These are phyloP conservation scores for Phytophthora pluvialis DNA, from an alignment of 352 stramenopile genomes.

Conservation along the genomic window DNA sequence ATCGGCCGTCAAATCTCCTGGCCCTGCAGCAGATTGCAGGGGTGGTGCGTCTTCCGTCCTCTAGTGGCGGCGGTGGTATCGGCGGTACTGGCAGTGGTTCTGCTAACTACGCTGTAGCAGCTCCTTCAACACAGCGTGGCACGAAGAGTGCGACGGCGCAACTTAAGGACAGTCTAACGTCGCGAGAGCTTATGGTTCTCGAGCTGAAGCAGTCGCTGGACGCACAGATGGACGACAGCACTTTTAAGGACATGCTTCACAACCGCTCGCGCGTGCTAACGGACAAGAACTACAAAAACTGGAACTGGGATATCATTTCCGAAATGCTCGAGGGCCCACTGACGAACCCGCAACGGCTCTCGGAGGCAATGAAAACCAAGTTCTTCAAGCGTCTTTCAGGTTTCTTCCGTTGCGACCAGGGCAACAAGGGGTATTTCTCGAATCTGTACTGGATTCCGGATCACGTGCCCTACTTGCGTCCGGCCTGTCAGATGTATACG, in stretches of 20 bases:
- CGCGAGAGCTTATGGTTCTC: slow-evolving; percentile 86
- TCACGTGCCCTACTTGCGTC: slow-evolving; percentile 86
- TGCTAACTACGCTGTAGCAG: slow-evolving; percentile 40
- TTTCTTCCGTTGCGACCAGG: slow-evolving; percentile 90
- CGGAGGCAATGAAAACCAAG: slow-evolving; percentile 93
- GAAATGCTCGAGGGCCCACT: slow-evolving; percentile 88
- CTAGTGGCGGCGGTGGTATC: slow-evolving; percentile 34
- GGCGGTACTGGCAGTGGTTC: slow-evolving; percentile 28
- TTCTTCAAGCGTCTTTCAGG: slow-evolving; percentile 92
- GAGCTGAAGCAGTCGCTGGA: slow-evolving; percentile 89
- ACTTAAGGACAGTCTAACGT: slow-evolving; percentile 78
- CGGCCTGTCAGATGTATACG: slow-evolving; percentile 91
- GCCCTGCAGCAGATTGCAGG: slow-evolving; percentile 48
- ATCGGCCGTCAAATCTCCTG: slow-evolving; percentile 72
- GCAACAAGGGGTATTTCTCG: slow-evolving; percentile 91
- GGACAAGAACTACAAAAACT: slow-evolving; percentile 92
- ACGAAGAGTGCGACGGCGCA: slow-evolving; percentile 48
- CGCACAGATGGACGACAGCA: slow-evolving; percentile 88
- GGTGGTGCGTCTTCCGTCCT: slow-evolving; percentile 44
- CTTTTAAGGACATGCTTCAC: slow-evolving; percentile 91
- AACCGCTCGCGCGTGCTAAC: slow-evolving; percentile 84
- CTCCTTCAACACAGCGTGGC: slow-evolving; percentile 42
- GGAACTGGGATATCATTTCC: slow-evolving; percentile 93
- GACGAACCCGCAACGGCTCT: slow-evolving; percentile 86
- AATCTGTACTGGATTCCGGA: slow-evolving; percentile 91